Base-by-base conservation (phyloP, 805 yeast genomes). In the Saturnispora sanitii region DNA sequence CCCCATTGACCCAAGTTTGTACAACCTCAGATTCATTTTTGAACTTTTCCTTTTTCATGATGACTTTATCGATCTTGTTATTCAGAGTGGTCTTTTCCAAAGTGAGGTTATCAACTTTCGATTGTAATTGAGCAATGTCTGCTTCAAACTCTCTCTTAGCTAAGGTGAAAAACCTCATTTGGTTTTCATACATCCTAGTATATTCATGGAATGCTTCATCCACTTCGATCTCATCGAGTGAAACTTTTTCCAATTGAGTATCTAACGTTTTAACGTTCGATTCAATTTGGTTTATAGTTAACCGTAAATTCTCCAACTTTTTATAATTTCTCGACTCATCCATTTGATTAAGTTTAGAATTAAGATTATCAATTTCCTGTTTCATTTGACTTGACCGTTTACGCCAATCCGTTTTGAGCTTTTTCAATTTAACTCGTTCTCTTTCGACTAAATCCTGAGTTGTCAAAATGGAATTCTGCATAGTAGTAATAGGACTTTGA, bases 381-480 rank as follows among this genome's bases (percentile, higher is more conserved):
- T 75, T 68, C 40, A 76, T 56, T 0, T 73, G 54, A 11, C 66
- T 57, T 11, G 77, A 57, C 40, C 70, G 68, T 49, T 78, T 79
- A 39, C 73, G 63, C 51, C 76, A 67, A 43, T 79, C 86, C 36
- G 71, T 71, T 47, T 74, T 71, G 37, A 70, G 55, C 40, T 75
- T 74, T 55, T 77, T 79, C 49, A 78, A 50, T 42, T 71, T 73
- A n/a, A 62, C 51, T 49, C 73, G 71, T 48, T 77, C 84, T 37
- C 76, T 73, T 6, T 69, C 66, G 33, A 79, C 62, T 30, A 74
- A 73, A 19, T 73, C 72, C 47, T 75, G 74, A 0, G 85, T 77
- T 0, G 85, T 77, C 26, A 75, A 67, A 27, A 79, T 71, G 17
- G 82, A 75, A 49, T 76, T 79, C 48, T 79, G 75, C 30, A 80